phyloP scores from a whole-genome alignment of 352 stramenopile species.

The Globisporangium cederbergense region DNA sequence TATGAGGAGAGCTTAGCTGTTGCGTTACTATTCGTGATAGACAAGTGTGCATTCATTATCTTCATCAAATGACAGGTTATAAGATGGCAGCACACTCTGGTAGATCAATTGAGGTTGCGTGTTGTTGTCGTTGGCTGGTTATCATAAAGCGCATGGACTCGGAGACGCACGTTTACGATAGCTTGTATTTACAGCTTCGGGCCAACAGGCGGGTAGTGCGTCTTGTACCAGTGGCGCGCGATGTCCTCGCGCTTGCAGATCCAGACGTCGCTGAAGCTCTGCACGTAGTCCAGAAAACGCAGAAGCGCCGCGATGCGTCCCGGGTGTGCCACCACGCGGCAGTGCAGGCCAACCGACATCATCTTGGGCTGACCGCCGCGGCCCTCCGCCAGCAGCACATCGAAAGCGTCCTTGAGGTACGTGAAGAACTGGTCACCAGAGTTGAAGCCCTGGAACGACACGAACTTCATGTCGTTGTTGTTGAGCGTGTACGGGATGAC shows the following conservation, averaged over 20 bases:
- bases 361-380: slow-evolving; percentile 88
- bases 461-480: slow-evolving; percentile 97
- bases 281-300: slow-evolving; percentile 94
- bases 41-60: neutral
- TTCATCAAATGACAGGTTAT: neutral
- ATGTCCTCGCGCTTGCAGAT: slow-evolving; percentile 93
- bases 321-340: slow-evolving; percentile 87
- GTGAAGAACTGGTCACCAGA: slow-evolving; percentile 91
- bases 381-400: slow-evolving; percentile 89
- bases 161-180: too few relatives aligned
- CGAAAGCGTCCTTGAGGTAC: slow-evolving; percentile 91
- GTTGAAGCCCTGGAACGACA: slow-evolving; percentile 90
- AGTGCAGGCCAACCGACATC: slow-evolving; percentile 95
- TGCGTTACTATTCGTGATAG: neutral
- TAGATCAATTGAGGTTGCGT: neutral
- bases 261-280: slow-evolving; percentile 87
- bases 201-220: slow-evolving; percentile 56
- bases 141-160: neutral
- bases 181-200: slow-evolving; percentile 45
- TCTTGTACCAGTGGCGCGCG: slow-evolving; percentile 93
- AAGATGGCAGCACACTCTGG: neutral
- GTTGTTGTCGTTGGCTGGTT: neutral
- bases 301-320: slow-evolving; percentile 86
- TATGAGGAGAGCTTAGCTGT: neutral
- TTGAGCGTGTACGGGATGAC: slow-evolving; percentile 95